Conservation (phyloP, 176 grass and related monocot genomes). For the Eragrostis curvula region DNA sequence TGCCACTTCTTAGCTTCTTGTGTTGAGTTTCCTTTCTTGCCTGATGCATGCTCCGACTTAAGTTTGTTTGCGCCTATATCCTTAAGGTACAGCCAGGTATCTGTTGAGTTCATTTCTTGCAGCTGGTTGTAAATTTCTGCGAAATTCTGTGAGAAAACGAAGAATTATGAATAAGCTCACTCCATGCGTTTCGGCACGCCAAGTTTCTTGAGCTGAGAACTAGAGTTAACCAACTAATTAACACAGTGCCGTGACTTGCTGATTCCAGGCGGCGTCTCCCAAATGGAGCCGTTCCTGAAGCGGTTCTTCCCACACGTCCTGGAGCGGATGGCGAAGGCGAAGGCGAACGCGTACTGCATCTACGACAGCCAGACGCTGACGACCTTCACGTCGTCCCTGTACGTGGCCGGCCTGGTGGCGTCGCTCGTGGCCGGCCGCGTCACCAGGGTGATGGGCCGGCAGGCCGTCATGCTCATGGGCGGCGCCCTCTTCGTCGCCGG, state of each 20-base stretch:
- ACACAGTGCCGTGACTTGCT: neutral
- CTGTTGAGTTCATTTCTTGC: neutral
- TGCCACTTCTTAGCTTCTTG: neutral
- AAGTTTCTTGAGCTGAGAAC: neutral
- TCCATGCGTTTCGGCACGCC: neutral
- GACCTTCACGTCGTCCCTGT: conserved; percentile 84
- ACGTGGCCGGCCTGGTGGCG: conserved; percentile 67
- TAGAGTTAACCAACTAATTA: neutral
- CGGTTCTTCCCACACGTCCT: conserved; percentile 72
- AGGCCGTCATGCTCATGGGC: conserved; percentile 70
- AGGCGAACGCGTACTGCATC: conserved; percentile 65
- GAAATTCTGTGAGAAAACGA: neutral
- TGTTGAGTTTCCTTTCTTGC: neutral
- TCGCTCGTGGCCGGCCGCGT: conserved; percentile 67
- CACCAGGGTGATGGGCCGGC: conserved; percentile 62
- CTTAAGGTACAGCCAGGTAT: no score
- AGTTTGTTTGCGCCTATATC: neutral
- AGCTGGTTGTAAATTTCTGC: neutral
- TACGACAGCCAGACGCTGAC: conserved; percentile 82
- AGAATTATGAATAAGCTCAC: neutral
- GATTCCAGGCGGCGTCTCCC: conserved; percentile 56
- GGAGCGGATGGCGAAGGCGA: conserved; percentile 40
- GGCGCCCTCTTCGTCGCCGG: conserved; percentile 75
- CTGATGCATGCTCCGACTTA: neutral
- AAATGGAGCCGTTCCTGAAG: conserved; percentile 74